A percentile compares a stretch with the other conserved stretches of the same genome.
Conservation (phyloP, 2,329 filamentous ascomycete species). For the Polychaeton citri region DNA sequence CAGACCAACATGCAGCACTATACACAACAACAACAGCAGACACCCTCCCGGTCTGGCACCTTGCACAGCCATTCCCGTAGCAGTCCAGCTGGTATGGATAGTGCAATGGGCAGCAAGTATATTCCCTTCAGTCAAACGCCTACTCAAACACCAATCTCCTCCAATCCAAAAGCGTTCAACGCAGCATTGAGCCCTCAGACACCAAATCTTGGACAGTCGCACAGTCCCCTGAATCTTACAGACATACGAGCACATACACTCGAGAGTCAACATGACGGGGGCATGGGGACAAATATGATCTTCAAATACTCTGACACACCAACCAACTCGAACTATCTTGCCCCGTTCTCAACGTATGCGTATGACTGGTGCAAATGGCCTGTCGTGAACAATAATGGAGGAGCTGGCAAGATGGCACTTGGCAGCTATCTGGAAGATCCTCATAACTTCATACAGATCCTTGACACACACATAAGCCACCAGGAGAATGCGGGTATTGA, state of each 20-base stretch:
- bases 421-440: conserved; percentile 96
- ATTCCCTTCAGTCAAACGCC: conserved; percentile 53
- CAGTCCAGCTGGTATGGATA: conserved; percentile 52
- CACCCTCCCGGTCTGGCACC: conserved; percentile 52
- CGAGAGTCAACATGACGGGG: conserved; percentile 61
- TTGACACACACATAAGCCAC: conserved; percentile 69
- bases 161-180: conserved; percentile 37
- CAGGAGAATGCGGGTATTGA: conserved; percentile 57
- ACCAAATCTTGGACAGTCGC: conserved; percentile 51
- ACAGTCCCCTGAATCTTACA: conserved; percentile 79
- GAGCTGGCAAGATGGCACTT: conserved; percentile 83
- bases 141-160: conserved; percentile 31
- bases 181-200: conserved; percentile 42
- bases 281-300: conserved; percentile 41
- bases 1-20: conserved; percentile 45
- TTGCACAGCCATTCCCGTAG: conserved; percentile 73
- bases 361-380: conserved; percentile 99
- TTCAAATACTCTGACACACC: conserved; percentile 55
- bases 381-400: conserved; percentile 52
- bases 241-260: conserved; percentile 84
- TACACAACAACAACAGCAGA: conserved; percentile 21
- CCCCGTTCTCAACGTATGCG: conserved; percentile 90
- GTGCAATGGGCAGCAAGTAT: conserved; percentile 42
- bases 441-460: conserved; percentile 98
- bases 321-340: conserved; percentile 80